Evolutionary conservation across 1,284 basidiomycete genomes (phyloP).

Genomic region (Leccinum fallax): DNA sequence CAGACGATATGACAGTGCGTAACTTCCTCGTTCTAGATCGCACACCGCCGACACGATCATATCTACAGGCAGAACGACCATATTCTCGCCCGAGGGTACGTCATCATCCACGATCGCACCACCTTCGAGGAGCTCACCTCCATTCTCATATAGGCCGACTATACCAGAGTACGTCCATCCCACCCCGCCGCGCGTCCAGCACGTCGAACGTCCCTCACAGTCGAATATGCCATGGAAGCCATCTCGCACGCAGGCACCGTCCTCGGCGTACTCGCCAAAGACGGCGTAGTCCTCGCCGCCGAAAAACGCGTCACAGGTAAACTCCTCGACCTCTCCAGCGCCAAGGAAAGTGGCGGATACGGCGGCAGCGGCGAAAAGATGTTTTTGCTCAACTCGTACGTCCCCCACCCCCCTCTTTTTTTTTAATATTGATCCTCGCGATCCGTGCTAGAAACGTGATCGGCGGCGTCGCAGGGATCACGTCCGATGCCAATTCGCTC

Average conservation of each 20-base stretch:
- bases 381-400: slow-evolving; percentile 87
- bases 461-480: slow-evolving; percentile 93
- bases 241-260: slow-evolving; percentile 97
- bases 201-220: slow-evolving; percentile 42
- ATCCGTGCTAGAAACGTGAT: slow-evolving; percentile 79
- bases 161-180: slow-evolving; percentile 75
- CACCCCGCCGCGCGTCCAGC: slow-evolving; percentile 2
- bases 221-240: slow-evolving; percentile 99
- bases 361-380: slow-evolving; percentile 98
- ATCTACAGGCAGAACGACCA: slow-evolving; percentile 81
- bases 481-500: slow-evolving; percentile 96
- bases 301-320: slow-evolving; percentile 99
- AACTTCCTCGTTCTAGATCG: not conserved
- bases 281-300: slow-evolving; percentile 96
- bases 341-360: slow-evolving; percentile 82
- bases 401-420: slow-evolving; percentile 16
- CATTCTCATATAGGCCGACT: slow-evolving; percentile 69
- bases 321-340: slow-evolving; percentile 85
- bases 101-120: slow-evolving; percentile 7
- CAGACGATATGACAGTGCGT: slow-evolving; percentile 63
- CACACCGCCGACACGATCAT: slow-evolving; percentile 20
- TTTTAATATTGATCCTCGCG: not conserved
- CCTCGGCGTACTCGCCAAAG: slow-evolving; percentile 91
- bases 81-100: slow-evolving; percentile 94
- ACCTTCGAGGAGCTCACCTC: slow-evolving; percentile 6